A percentile compares a stretch with the other conserved stretches of the same genome.
Conservation (phyloP, 1,284 basidiomycete species). For the Mixia osmundae region DNA sequence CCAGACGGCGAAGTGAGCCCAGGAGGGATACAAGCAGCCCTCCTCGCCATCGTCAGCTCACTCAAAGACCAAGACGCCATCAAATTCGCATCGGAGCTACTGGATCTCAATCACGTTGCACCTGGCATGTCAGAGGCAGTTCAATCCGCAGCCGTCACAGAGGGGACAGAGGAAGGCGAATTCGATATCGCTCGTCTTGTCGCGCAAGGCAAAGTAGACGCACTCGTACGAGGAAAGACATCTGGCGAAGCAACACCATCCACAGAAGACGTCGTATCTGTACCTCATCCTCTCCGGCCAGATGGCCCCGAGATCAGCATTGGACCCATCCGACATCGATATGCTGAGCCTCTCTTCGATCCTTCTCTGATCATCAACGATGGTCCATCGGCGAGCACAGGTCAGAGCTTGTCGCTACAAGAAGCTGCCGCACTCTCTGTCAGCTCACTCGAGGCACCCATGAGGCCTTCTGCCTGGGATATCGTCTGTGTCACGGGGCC, state of each 20-base stretch:
- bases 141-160: conserved; percentile 36
- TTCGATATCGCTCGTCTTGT: conserved; percentile 31
- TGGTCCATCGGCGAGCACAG: conserved; percentile 1
- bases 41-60: conserved; percentile 30
- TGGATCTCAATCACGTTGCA: conserved; percentile 11
- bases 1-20: neutral
- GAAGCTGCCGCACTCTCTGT: neutral
- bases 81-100: conserved; percentile 26
- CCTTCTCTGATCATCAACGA: conserved; percentile 26
- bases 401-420: neutral
- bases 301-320: conserved; percentile 50
- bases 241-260: conserved; percentile 18
- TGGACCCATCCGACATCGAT: conserved; percentile 65
- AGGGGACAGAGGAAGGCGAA: conserved; percentile 58
- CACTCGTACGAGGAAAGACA: conserved; percentile 29
- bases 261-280: conserved; percentile 46
- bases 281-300: conserved; percentile 52
- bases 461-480: neutral
- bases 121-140: conserved; percentile 25
- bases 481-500: neutral
- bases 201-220: conserved; percentile 23
- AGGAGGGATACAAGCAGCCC: conserved; percentile 6
- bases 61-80: conserved; percentile 24
- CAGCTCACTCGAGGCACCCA: neutral
- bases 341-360: conserved; percentile 73